phyloP scores from a whole-genome alignment of 129 eudicot genomes.

The Saposhnikovia divaricata region DNA sequence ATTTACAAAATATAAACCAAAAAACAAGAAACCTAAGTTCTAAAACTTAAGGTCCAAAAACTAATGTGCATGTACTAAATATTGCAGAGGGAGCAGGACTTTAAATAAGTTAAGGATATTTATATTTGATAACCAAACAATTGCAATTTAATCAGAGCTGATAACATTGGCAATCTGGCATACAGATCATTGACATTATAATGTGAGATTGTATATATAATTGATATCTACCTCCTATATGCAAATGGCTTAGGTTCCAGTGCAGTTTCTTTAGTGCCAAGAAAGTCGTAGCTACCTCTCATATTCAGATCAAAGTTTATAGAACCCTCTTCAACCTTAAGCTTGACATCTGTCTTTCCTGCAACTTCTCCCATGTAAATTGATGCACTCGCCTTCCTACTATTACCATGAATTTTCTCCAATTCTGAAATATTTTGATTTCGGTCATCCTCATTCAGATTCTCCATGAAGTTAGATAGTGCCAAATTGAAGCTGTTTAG shows the following conservation, averaged over 20 bases:
- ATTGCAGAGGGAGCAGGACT: neutral
- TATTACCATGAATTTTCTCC: constrained; percentile 10
- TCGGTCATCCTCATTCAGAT: constrained; percentile 39
- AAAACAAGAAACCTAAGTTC: no score
- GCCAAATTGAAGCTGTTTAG: constrained; percentile 66
- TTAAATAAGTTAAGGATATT: neutral
- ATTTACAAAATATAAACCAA: no score
- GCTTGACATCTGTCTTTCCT: constrained; percentile 35
- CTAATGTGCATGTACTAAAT: neutral
- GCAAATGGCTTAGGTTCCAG: constrained; percentile 31
- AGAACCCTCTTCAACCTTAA: constrained; percentile 51
- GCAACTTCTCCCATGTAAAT: constrained; percentile 17
- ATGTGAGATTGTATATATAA: neutral
- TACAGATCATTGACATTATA: neutral
- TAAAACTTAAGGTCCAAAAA: neutral
- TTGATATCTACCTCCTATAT: constrained; percentile 38
- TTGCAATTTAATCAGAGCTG: neutral
- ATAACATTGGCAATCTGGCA: neutral
- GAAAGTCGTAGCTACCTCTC: constrained; percentile 62
- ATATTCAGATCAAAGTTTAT: constrained; percentile 63
- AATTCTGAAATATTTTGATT: constrained; percentile 18
- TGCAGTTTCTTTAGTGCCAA: constrained; percentile 51
- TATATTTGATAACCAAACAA: neutral
- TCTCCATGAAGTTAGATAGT: constrained; percentile 66
- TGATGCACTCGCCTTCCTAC: constrained; percentile 17